Conservation (phyloP, 208 protist genomes). For the Trypanosoma brucei region DNA sequence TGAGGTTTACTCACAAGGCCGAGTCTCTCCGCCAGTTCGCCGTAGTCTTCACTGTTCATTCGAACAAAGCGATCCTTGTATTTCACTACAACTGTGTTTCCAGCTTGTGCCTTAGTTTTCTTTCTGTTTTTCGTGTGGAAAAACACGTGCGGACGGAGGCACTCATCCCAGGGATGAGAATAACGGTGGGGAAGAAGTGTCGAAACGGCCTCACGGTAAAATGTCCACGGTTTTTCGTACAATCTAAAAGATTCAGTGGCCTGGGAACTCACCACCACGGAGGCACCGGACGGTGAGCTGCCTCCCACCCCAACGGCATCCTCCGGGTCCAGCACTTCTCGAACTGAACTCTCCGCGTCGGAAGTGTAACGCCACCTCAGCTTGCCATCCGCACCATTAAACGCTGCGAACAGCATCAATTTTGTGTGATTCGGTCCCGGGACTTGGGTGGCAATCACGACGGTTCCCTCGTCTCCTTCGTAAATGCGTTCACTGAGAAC, state of each 20-base stretch:
- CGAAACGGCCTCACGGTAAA: slow-evolving; percentile 68
- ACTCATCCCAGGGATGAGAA: slow-evolving; percentile 75
- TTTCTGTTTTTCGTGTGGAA: slow-evolving; percentile 51
- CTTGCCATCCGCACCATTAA: slow-evolving; percentile 61
- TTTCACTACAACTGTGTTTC: slow-evolving; percentile 37
- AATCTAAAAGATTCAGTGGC: slow-evolving; percentile 15
- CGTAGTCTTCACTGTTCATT: slow-evolving; percentile 69
- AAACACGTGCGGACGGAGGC: slow-evolving; percentile 63
- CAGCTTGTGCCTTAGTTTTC: slow-evolving; percentile 17
- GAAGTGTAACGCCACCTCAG: slow-evolving; percentile 74
- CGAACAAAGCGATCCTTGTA: slow-evolving; percentile 62
- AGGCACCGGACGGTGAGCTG: neutral
- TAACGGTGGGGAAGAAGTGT: slow-evolving; percentile 81
- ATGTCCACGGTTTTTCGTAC: slow-evolving; percentile 74
- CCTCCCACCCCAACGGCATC: slow-evolving; percentile 1
- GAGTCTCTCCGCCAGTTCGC: slow-evolving; percentile 47
- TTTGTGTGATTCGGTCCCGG: slow-evolving; percentile 24
- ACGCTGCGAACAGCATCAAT: slow-evolving; percentile 63
- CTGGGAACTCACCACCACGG: neutral
- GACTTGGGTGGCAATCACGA: slow-evolving; percentile 53
- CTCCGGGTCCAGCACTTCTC: slow-evolving; percentile 54
- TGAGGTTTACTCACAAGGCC: slow-evolving; percentile 20
- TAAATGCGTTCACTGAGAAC: slow-evolving; percentile 78
- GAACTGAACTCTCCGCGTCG: slow-evolving; percentile 57
- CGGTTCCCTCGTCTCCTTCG: slow-evolving; percentile 64